phyloP scores from a whole-genome alignment of 2,329 filamentous ascomycete species.

The Huntiella abstrusa region DNA sequence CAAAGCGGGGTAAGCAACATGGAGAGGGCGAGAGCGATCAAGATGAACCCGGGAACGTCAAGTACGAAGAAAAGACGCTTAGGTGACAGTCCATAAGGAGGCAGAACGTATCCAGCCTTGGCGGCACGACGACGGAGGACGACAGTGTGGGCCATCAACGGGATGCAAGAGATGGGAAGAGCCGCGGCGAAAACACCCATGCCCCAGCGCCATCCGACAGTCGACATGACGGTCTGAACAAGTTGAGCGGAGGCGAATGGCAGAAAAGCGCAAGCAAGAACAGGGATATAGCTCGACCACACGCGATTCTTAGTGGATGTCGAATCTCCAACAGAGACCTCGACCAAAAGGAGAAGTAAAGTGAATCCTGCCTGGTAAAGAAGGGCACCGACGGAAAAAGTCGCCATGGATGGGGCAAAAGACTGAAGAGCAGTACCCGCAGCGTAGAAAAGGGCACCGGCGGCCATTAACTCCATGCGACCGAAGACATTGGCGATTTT shows the following conservation, averaged over 20 bases:
- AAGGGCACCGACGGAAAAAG: slow-evolving; percentile 37
- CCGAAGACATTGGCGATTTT: slow-evolving; percentile 41
- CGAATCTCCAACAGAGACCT: slow-evolving; percentile 45
- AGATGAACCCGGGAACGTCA: slow-evolving; percentile 21
- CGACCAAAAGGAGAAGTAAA: slow-evolving; percentile 38
- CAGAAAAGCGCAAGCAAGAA: slow-evolving; percentile 41
- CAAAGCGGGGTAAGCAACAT: no score
- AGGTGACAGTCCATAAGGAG: slow-evolving; percentile 26
- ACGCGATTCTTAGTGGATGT: slow-evolving; percentile 43
- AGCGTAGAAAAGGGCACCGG: slow-evolving; percentile 42
- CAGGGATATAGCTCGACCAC: slow-evolving; percentile 44
- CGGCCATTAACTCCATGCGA: slow-evolving; percentile 34
- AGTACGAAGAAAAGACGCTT: slow-evolving; percentile 26
- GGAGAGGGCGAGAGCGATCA: no score
- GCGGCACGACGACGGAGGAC: slow-evolving; percentile 28
- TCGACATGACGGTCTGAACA: slow-evolving; percentile 38
- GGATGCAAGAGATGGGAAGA: slow-evolving; percentile 12
- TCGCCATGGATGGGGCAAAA: slow-evolving; percentile 25
- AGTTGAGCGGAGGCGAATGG: slow-evolving; percentile 45
- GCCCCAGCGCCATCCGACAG: slow-evolving; percentile 39
- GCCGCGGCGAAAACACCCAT: slow-evolving; percentile 22
- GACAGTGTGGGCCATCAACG: slow-evolving; percentile 15
- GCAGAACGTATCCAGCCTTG: slow-evolving; percentile 24
- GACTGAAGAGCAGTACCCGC: slow-evolving; percentile 38
- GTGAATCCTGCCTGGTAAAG: slow-evolving; percentile 48